These are phyloP conservation scores for maize (Zea mays) DNA, from an alignment of 176 grass and related monocot genomes.

Conservation along the genomic window Zm-B73-REFERENCE-NAM-5.0 NC_050096.1:41409001-41409500, in stretches of 20 bases:
- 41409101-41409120: constrained; percentile 37
- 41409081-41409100: not conserved
- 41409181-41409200: constrained; percentile 52
- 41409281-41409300: constrained; percentile 97
- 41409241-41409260: constrained; percentile 59
- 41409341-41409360: not conserved
- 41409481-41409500: constrained; percentile 95
- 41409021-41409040: constrained; percentile 57
- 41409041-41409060: constrained; percentile 43
- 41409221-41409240: constrained; percentile 75
- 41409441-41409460: constrained; percentile 92
- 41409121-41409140: not conserved
- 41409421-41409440: constrained; percentile 57
- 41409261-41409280: constrained; percentile 75
- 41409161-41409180: constrained; percentile 18
- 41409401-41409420: constrained; percentile 11
- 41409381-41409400: not conserved
- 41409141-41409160: not conserved
- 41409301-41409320: constrained; percentile 90
- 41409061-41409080: constrained; percentile 28
- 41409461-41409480: constrained; percentile 99
- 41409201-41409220: constrained; percentile 58
- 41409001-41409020: constrained; percentile 39
- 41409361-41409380: no score
- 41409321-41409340: constrained; percentile 23